These are phyloP conservation scores for Populus tomentosa DNA, from an alignment of 441 rosid genomes.

Conservation along the genomic window DNA sequence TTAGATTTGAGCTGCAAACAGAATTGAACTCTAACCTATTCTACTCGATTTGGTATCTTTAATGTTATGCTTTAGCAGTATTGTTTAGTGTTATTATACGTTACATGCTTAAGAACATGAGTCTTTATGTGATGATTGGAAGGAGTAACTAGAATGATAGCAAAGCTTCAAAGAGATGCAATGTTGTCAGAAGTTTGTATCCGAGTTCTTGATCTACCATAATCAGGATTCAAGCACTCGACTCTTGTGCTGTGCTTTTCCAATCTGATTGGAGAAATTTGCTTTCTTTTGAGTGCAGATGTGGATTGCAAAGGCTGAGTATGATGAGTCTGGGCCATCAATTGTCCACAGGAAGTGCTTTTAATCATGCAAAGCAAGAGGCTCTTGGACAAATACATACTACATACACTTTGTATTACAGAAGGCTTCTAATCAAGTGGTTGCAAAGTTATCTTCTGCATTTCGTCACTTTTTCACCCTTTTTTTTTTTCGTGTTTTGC, in stretches of 20 bases:
- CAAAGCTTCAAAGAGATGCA: neutral
- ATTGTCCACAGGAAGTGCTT: constrained; percentile 91
- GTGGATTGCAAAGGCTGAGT: constrained; percentile 89
- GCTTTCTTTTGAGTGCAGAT: constrained; percentile 43
- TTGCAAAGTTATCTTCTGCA: constrained; percentile 11
- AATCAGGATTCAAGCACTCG: neutral
- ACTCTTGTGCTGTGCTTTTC: neutral
- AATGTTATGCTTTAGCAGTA: neutral
- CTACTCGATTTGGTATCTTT: neutral
- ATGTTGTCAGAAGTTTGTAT: neutral
- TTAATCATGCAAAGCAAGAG: constrained; percentile 29
- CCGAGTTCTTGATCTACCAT: neutral
- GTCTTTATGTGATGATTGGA: neutral
- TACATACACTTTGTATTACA: constrained; percentile 19
- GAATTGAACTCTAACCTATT: neutral
- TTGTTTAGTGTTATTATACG: neutral
- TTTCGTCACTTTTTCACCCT: neutral
- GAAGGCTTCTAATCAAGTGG: constrained; percentile 18
- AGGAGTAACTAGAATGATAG: neutral
- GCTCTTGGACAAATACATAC: constrained; percentile 16
- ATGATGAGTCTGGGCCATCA: constrained; percentile 20
- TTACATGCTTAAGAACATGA: neutral
- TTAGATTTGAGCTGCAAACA: neutral
- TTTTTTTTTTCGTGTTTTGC: neutral
- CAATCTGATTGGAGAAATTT: neutral